Base-by-base conservation (phyloP, 2,329 filamentous ascomycete genomes). In the Xylaria sp. region DNA sequence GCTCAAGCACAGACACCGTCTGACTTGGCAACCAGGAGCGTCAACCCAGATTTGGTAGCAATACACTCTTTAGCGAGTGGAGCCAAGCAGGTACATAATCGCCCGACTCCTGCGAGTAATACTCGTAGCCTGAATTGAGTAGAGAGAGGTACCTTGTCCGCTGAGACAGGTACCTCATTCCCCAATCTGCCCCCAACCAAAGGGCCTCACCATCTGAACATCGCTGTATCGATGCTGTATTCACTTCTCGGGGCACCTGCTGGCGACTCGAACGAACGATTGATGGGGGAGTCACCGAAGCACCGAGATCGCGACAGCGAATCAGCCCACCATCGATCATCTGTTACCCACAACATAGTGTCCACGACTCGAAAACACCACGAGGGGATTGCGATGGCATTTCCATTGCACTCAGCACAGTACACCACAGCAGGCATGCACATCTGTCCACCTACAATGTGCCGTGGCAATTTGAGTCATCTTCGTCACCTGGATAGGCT, bases 1-100 rank as follows among this genome's bases (percentile, higher is more conserved):
- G 46, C 37, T 43, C 50, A 64, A 50, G 63, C 59, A 63, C 64
- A 58, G 57, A 61, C 63, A 33, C 46, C 38, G 64, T 64, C 57
- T 65, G 65, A 65, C 59, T 65, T 60, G 65, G 59, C 61, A 35
- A 51, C 50, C 60, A 46, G 49, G 56, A 42, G 47, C 21, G 15
- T 6, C 37, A 35, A 25, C 38, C 43, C 43, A 58, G 21, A 38
- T 40, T 59, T 47, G 31, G 38, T 47, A 57, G 19, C 40, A 21
- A 23, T 47, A n/a, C 43, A 5, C 28, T 31, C 28, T 31, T n/a
- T 9, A 31, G 28, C 9, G n/a, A 31, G 5, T 31, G 28, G 4
- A 31, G 9, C 5, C 28, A 31, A 4, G 28, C 28, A 31, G 28
- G 28, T 31, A 31, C 28, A 31, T 31, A 9, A 4, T 31, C 4